A percentile compares a stretch with the other conserved stretches of the same genome.
Evolutionary conservation across 2,329 filamentous ascomycete species (phyloP).

Genomic region (Claviceps africana): DNA sequence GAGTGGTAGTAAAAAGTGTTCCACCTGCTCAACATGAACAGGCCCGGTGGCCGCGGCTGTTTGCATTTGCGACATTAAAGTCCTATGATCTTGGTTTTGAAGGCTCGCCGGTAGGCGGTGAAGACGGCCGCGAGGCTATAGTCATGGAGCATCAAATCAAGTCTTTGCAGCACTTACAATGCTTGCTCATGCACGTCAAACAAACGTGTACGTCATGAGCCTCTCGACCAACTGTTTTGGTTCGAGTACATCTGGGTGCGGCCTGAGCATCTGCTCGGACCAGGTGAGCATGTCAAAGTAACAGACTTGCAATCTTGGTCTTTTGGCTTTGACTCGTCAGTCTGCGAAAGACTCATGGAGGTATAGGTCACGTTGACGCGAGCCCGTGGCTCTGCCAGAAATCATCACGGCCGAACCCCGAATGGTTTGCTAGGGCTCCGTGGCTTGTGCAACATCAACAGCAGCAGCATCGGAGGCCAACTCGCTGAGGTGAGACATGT

Average conservation of each 20-base stretch:
- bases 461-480: not conserved
- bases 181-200: not conserved
- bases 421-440: not conserved
- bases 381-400: not conserved
- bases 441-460: not conserved
- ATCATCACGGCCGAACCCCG: not conserved
- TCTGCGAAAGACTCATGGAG: not conserved
- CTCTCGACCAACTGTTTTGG: not conserved
- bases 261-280: not conserved
- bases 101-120: not conserved
- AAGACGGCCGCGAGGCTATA: not conserved
- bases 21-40: not conserved
- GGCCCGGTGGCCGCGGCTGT: not conserved
- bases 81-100: not conserved
- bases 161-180: not conserved
- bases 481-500: not conserved
- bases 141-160: not conserved
- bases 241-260: not conserved
- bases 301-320: not conserved
- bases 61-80: not conserved
- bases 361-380: not conserved
- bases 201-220: not conserved
- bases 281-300: not conserved
- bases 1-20: not conserved
- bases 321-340: not conserved